These are phyloP conservation scores for Cystobasidium pallidum DNA, from an alignment of 1,284 basidiomycete species.

Conservation along the genomic window DNA sequence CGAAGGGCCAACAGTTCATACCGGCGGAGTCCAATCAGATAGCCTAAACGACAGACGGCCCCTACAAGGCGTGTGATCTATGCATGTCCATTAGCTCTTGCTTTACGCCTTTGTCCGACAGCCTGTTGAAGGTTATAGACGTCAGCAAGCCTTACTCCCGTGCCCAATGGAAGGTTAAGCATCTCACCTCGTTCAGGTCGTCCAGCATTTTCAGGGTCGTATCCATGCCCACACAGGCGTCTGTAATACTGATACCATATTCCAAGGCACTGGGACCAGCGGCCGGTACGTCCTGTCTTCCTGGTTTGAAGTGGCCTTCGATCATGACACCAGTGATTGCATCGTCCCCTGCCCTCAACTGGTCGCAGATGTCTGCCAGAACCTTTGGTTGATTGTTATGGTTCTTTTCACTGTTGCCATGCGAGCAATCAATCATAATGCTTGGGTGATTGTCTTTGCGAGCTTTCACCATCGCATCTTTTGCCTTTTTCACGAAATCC, in stretches of 20 bases:
- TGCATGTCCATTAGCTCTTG: neutral
- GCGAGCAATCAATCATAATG: slow-evolving; percentile 58
- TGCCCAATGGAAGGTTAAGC: neutral
- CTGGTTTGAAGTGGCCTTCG: slow-evolving; percentile 90
- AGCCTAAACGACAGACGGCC: too few relatives aligned
- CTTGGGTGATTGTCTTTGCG: slow-evolving; percentile 57
- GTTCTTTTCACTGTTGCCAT: slow-evolving; percentile 90
- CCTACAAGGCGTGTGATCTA: neutral
- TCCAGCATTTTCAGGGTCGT: slow-evolving; percentile 63
- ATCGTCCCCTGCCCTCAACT: slow-evolving; percentile 70
- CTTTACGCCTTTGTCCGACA: slow-evolving; percentile 12
- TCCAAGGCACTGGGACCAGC: slow-evolving; percentile 75
- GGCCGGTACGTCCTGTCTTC: slow-evolving; percentile 80
- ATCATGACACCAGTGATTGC: slow-evolving; percentile 97
- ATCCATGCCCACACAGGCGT: slow-evolving; percentile 89
- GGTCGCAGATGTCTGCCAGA: slow-evolving; percentile 73
- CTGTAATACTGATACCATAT: slow-evolving; percentile 82
- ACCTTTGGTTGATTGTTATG: slow-evolving; percentile 84
- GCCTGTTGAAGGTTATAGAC: neutral
- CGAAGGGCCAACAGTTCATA: neutral
- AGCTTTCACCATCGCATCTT: slow-evolving; percentile 70
- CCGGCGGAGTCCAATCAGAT: too few relatives aligned
- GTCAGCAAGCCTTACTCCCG: neutral
- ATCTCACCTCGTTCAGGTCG: slow-evolving; percentile 54
- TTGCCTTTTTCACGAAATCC: slow-evolving; percentile 74